Conservation (phyloP, 495 filamentous ascomycete species). For the Lichenothelia convexa region DNA sequence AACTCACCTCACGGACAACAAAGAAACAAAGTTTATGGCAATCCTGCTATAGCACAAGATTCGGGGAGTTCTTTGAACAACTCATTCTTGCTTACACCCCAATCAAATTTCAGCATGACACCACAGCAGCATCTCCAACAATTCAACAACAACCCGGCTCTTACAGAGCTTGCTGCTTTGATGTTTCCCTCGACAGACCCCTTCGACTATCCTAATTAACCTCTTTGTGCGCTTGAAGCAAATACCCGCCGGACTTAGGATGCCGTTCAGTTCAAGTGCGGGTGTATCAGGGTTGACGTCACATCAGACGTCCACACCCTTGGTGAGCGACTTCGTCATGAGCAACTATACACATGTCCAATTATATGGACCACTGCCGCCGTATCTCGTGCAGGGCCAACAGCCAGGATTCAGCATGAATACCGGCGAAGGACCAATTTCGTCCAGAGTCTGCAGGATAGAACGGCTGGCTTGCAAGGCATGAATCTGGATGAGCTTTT, state of each 20-base stretch:
- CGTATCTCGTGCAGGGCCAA: slow-evolving; percentile 30
- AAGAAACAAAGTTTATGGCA: neutral
- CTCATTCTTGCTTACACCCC: too few relatives aligned
- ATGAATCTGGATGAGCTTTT: slow-evolving; percentile 22
- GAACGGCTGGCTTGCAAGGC: slow-evolving; percentile 4
- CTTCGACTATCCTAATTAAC: slow-evolving; percentile 76
- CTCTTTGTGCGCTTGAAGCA: slow-evolving; percentile 56
- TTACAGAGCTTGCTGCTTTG: slow-evolving; percentile 64
- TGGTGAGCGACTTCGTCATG: neutral
- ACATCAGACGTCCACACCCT: too few relatives aligned
- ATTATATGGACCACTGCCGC: slow-evolving; percentile 34
- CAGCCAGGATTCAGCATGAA: neutral
- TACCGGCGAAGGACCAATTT: neutral
- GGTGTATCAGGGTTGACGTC: too few relatives aligned
- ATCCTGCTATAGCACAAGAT: neutral
- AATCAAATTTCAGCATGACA: too few relatives aligned
- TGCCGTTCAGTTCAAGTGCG: too few relatives aligned
- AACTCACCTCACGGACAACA: neutral
- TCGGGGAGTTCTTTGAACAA: too few relatives aligned
- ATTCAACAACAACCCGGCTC: slow-evolving; percentile 19
- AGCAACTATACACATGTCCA: slow-evolving; percentile 37
- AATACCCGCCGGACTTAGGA: too few relatives aligned
- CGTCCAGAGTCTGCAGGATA: neutral
- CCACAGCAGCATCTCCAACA: too few relatives aligned
- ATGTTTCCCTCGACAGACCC: slow-evolving; percentile 89